phyloP scores from a whole-genome alignment of 352 stramenopile species.

The Phytopythium delawarense region DNA sequence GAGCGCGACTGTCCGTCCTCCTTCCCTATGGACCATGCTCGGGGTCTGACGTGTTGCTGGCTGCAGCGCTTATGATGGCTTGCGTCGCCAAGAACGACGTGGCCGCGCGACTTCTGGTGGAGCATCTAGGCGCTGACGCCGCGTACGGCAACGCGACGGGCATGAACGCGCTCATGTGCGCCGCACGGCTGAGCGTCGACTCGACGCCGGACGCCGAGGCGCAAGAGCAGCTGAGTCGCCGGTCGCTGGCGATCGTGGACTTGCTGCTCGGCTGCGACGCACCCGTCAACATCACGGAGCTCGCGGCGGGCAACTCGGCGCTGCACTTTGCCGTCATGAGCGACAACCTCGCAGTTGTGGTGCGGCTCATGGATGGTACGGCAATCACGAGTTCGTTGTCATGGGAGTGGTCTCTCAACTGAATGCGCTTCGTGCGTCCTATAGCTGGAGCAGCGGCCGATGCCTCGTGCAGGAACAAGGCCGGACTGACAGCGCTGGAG shows the following conservation, averaged over 20 bases:
- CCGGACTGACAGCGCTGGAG: slow-evolving; percentile 12
- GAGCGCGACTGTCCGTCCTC: not conserved
- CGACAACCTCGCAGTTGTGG: slow-evolving; percentile 40
- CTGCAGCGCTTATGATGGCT: slow-evolving; percentile 80
- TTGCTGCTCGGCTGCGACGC: slow-evolving; percentile 38
- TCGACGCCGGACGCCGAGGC: slow-evolving; percentile 15
- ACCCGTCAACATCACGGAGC: slow-evolving; percentile 43
- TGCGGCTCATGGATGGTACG: slow-evolving; percentile 25
- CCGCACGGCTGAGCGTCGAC: slow-evolving; percentile 45
- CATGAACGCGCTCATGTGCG: slow-evolving; percentile 79
- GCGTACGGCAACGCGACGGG: slow-evolving; percentile 41
- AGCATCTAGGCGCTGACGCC: slow-evolving; percentile 36
- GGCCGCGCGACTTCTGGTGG: slow-evolving; percentile 40
- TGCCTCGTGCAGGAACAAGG: slow-evolving; percentile 13
- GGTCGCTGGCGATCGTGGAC: slow-evolving; percentile 47
- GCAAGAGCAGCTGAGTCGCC: slow-evolving; percentile 29
- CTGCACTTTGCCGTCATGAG: slow-evolving; percentile 75
- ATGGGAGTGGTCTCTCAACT: slow-evolving; percentile 5
- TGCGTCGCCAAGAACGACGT: slow-evolving; percentile 72
- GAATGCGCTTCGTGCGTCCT: not conserved
- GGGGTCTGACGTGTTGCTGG: not conserved
- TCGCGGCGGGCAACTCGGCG: slow-evolving; percentile 46
- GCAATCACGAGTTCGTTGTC: not conserved
- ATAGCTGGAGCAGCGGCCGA: not conserved
- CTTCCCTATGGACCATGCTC: not conserved